Evolutionary conservation across 352 stramenopile genomes (phyloP).

Genomic region (Globisporangium polare): DNA sequence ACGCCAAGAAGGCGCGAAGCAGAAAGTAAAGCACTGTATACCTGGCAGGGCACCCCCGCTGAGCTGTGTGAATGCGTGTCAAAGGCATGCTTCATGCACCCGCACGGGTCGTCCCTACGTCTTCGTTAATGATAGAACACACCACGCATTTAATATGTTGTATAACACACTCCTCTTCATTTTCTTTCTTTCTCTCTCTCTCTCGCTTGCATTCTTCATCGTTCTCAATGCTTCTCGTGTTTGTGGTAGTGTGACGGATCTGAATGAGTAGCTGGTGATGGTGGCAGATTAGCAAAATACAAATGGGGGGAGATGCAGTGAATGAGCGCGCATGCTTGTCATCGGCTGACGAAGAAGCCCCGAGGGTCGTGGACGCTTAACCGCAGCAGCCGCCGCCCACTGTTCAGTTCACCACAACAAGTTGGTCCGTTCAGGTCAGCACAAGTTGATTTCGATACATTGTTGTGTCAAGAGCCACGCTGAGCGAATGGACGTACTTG

Average conservation of each 20-base stretch:
- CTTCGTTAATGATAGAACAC: conserved; percentile 14
- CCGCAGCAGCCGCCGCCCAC: conserved; percentile 57
- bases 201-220: background rate
- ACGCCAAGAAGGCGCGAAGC: conserved; percentile 55
- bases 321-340: background rate
- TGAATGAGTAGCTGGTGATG: background rate
- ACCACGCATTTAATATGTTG: conserved; percentile 16
- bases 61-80: background rate
- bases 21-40: conserved; percentile 32
- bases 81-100: background rate
- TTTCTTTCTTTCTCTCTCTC: conserved; percentile 4
- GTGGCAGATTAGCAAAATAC: background rate
- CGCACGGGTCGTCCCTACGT: background rate
- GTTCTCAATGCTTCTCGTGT: no score
- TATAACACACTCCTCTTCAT: conserved; percentile 7
- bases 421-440: background rate
- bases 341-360: conserved; percentile 5
- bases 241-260: background rate
- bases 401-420: conserved; percentile 12
- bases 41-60: conserved; percentile 9
- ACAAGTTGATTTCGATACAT: background rate
- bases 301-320: background rate
- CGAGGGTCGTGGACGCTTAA: conserved; percentile 12
- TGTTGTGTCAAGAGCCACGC: background rate
- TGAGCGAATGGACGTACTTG: conserved; percentile 33